phyloP scores from a whole-genome alignment of 2,329 filamentous ascomycete species.

The Microsporum ferrugineum region DNA sequence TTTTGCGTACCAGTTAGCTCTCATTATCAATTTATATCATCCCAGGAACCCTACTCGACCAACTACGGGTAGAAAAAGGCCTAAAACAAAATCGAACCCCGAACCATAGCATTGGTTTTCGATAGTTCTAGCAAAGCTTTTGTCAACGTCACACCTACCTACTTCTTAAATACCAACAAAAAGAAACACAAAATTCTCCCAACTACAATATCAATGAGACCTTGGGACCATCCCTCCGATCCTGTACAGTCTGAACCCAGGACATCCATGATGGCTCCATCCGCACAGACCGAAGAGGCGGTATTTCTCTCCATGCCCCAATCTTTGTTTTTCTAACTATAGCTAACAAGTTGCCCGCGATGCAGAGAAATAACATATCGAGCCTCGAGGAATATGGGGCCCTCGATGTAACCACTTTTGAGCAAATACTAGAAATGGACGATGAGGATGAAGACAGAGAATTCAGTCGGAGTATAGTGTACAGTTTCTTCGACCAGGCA shows the following conservation, averaged over 20 bases:
- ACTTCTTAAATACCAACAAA: neutral
- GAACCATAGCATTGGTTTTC: neutral
- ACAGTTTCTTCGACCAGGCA: slow-evolving; percentile 86
- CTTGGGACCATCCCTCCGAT: slow-evolving; percentile 10
- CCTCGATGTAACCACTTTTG: slow-evolving; percentile 71
- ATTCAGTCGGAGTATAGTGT: slow-evolving; percentile 80
- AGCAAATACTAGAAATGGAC: slow-evolving; percentile 97
- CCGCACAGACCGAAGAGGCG: slow-evolving; percentile 3
- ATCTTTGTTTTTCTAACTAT: neutral
- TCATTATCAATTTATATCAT: neutral
- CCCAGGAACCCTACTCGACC: neutral
- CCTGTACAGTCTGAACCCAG: slow-evolving; percentile 11
- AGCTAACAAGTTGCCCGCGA: slow-evolving; percentile 4
- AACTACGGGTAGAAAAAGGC: neutral
- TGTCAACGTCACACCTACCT: neutral
- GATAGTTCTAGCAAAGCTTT: neutral
- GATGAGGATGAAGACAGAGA: slow-evolving; percentile 67
- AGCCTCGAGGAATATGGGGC: slow-evolving; percentile 51
- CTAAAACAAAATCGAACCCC: neutral
- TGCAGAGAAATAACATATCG: slow-evolving; percentile 42
- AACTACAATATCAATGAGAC: slow-evolving; percentile 11
- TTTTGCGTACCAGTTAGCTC: neutral
- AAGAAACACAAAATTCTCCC: neutral
- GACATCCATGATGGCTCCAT: slow-evolving; percentile 14
- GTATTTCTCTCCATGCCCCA: slow-evolving; percentile 5